Conservation (phyloP, 2,329 filamentous ascomycete genomes). For the Cordyceps militaris region DNA sequence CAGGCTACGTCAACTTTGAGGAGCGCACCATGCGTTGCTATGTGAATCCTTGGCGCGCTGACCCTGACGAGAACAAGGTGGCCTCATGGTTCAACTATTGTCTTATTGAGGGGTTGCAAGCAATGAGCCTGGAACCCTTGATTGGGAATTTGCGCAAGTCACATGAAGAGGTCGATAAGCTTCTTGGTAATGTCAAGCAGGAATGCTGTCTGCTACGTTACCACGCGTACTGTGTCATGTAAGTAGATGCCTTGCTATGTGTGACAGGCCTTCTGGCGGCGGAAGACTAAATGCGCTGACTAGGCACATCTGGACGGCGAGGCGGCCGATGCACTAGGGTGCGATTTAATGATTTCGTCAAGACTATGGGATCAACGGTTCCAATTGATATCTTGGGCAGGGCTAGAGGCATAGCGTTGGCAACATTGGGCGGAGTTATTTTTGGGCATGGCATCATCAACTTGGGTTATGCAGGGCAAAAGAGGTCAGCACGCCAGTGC, state of each 20-base stretch:
- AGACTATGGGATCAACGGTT: neutral
- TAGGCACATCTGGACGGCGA: conserved; percentile 30
- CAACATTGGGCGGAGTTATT: conserved; percentile 1
- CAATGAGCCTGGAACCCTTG: conserved; percentile 67
- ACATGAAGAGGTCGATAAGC: conserved; percentile 54
- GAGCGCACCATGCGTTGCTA: conserved; percentile 64
- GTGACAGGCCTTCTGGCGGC: neutral
- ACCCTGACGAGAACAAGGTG: conserved; percentile 58
- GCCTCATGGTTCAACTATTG: conserved; percentile 80
- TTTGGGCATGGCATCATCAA: neutral
- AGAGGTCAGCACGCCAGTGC: neutral
- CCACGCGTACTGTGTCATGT: conserved; percentile 72
- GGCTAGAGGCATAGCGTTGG: neutral
- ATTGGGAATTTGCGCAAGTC: conserved; percentile 39
- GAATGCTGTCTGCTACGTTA: conserved; percentile 64
- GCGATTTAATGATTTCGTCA: neutral
- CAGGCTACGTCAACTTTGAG: conserved; percentile 74
- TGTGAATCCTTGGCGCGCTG: conserved; percentile 64
- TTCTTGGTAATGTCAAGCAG: conserved; percentile 55
- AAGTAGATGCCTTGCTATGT: conserved; percentile 34
- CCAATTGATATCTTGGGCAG: neutral
- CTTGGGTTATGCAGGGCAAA: neutral
- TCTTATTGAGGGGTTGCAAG: conserved; percentile 65
- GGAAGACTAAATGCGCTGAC: neutral
- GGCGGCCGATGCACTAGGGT: conserved; percentile 16